phyloP scores from a whole-genome alignment of 139 green algal species.

The Raphidocelis subcapitata region DNA sequence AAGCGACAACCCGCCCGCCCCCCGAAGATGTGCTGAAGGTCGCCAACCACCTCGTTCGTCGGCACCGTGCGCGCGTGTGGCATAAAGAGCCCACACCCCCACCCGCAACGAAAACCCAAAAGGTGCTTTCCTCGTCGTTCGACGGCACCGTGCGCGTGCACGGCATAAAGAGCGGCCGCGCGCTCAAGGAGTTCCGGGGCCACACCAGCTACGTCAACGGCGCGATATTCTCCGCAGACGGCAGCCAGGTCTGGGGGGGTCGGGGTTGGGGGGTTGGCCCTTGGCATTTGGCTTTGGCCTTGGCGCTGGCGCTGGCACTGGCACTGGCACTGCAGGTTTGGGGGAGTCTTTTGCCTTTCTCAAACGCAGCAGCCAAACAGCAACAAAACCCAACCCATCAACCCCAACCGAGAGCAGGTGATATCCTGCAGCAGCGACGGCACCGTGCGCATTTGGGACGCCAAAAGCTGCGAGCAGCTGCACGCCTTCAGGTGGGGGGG shows the following conservation, averaged over 20 bases:
- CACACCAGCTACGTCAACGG: conserved; percentile 94
- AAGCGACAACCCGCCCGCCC: no score
- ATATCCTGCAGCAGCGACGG: conserved; percentile 66
- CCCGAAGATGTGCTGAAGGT: no score
- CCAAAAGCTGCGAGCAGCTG: conserved; percentile 78
- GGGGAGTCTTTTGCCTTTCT: no score
- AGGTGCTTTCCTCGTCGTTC: conserved; percentile 89
- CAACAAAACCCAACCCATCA: no score
- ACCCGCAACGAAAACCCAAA: no score
- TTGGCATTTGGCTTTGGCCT: no score
- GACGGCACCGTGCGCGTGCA: conserved; percentile 88
- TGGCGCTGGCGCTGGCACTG: no score
- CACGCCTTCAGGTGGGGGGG: conserved; percentile 24
- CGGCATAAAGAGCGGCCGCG: conserved; percentile 94
- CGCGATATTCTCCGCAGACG: conserved; percentile 79
- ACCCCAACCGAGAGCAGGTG: no score
- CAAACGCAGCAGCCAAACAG: no score
- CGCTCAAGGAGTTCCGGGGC: conserved; percentile 96
- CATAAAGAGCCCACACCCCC: conserved; percentile 92
- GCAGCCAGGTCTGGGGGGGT: no score
- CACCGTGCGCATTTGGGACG: conserved; percentile 92
- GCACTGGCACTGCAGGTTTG: no score
- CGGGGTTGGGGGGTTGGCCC: no score
- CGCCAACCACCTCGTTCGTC: conserved; percentile 87
- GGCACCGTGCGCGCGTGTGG: conserved; percentile 82